Evolutionary conservation across 768 basidiomycete species (phyloP).

Genomic region (Kwoniella mangroviensis): DNA sequence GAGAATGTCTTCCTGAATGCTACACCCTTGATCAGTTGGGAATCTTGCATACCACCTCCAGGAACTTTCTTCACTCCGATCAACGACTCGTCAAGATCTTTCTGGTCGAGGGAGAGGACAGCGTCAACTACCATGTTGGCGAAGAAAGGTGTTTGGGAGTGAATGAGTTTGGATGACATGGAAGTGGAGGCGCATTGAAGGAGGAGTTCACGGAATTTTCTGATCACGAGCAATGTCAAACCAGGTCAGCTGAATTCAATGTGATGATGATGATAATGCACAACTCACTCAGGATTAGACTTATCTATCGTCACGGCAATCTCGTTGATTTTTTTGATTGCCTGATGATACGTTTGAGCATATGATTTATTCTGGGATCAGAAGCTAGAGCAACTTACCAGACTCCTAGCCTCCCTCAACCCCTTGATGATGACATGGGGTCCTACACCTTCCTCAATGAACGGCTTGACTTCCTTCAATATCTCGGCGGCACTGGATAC

Average conservation of each 20-base stretch:
- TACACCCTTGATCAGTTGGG: conserved; percentile 83
- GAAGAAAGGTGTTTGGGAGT: conserved; percentile 98
- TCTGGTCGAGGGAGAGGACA: conserved; percentile 86
- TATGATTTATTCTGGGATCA: background rate
- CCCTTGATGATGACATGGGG: conserved; percentile 98
- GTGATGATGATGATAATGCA: background rate
- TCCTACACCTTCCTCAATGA: conserved; percentile 95
- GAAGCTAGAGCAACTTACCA: conserved; percentile 65
- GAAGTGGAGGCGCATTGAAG: conserved; percentile 97
- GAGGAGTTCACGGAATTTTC: conserved; percentile 89
- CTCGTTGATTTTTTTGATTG: conserved; percentile 81
- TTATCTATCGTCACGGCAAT: conserved; percentile 90
- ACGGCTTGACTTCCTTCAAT: conserved; percentile 85
- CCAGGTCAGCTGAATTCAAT: background rate
- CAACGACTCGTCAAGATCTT: conserved; percentile 90
- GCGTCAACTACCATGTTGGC: conserved; percentile 98
- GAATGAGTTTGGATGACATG: conserved; percentile 99
- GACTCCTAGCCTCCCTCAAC: conserved; percentile 79
- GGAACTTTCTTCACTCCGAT: conserved; percentile 98
- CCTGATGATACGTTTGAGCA: conserved; percentile 61
- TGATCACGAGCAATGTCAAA: conserved; percentile 53
- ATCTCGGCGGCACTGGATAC: conserved; percentile 74
- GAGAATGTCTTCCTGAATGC: conserved; percentile 99
- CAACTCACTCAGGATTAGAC: conserved; percentile 79
- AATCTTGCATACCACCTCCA: conserved; percentile 97